Base-by-base conservation (phyloP, 2,329 filamentous ascomycete genomes). In the Pseudomassariella vexata region DNA sequence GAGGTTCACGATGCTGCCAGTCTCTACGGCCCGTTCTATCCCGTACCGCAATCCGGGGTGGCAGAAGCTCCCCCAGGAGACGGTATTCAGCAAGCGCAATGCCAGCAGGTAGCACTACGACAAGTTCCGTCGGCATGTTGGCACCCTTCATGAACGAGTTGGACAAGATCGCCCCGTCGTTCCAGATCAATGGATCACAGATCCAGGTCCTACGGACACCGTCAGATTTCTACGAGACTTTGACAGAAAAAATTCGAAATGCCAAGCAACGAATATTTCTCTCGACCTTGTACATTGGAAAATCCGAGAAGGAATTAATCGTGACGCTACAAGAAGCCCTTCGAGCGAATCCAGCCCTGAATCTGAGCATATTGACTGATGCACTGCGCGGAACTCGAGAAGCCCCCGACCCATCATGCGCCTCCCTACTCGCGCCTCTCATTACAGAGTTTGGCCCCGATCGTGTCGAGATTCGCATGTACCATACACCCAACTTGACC, bases 221-320 rank as follows among this genome's bases (percentile, higher is more conserved):
- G 0, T 62, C 75, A n/a, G 85, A 90, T 32, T 98, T 98, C 55
- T 98, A 95, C 59, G 79, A 84, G 46, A 86, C 82, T 6, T 66
- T 98, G 37, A 95, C 95, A 78, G 63, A 73, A 41, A 94, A 89
- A 63, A 95, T 98, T 52, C 75, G 74, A 32, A 75, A 73, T 41
- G 92, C 92, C 8, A 77, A 86, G 56, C 70, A 65, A 32, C 76
- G 85, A 38, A 82, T 98, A 44, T 98, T 94, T 55, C 66, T 98
- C 30, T 94, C 89, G n/a, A 98, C 92, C 1, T 65, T 98, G 32
- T 98, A 98, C 56, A 92, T 98, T 54, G 92, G 92, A 41, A 94
- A 90, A 57, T 84, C 84, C 2, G 92, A 98, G 60, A 73, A 82
- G 59, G 92, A 96, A 47, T 70, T 98, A 50, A 86, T 96, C 36